These are phyloP conservation scores for Talaromyces sp. DNA, from an alignment of 2,329 filamentous ascomycete species.

Conservation along the genomic window DNA sequence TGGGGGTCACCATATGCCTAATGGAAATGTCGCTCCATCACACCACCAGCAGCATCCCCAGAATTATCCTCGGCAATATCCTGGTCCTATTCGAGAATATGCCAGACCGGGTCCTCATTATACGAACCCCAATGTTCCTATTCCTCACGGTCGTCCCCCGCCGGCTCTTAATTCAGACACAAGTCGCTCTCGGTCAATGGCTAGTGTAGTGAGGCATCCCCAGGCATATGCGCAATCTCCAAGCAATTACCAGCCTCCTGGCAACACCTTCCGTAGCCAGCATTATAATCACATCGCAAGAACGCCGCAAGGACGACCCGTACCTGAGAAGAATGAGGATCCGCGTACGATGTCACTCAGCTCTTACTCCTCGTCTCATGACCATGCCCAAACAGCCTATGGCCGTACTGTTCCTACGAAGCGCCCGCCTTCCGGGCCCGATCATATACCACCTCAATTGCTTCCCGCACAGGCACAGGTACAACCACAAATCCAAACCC, in stretches of 20 bases:
- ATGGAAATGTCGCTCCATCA: constrained; percentile 9
- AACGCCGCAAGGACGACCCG: constrained; percentile 84
- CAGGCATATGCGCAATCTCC: constrained; percentile 64
- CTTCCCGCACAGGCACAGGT: constrained; percentile 25
- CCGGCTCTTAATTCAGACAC: constrained; percentile 79
- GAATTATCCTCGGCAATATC: constrained; percentile 63
- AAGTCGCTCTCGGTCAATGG: constrained; percentile 91
- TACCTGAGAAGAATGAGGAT: constrained; percentile 88
- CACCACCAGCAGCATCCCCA: constrained; percentile 38
- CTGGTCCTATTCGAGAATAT: constrained; percentile 68
- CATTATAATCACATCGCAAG: constrained; percentile 69
- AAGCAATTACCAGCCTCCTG: constrained; percentile 44
- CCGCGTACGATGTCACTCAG: constrained; percentile 97
- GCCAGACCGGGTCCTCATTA: constrained; percentile 54
- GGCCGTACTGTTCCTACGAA: constrained; percentile 84
- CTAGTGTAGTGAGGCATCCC: constrained; percentile 62
- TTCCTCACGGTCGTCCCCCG: constrained; percentile 52
- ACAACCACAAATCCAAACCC: neutral
- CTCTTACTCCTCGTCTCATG: constrained; percentile 70
- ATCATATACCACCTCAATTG: constrained; percentile 21
- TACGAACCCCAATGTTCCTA: constrained; percentile 54
- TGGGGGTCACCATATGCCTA: constrained; percentile 29
- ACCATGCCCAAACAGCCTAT: constrained; percentile 77
- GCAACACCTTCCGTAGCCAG: constrained; percentile 73
- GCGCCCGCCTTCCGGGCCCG: constrained; percentile 55